These are phyloP conservation scores for Pogostemon cablin DNA, from an alignment of 257 asterid species.

Conservation along the genomic window DNA sequence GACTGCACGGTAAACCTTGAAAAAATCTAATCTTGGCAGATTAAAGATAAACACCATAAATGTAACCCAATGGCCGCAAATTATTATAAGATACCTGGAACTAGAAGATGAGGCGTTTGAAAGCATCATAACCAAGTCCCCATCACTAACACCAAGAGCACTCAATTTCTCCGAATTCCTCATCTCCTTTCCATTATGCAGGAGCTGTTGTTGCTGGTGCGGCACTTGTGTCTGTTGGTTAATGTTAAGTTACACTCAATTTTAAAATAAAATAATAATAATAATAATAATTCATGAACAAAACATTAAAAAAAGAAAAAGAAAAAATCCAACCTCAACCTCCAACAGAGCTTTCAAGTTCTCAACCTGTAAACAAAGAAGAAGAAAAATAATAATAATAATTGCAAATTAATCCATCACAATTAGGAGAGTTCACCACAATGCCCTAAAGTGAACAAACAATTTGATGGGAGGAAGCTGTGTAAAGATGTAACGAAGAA, in stretches of 20 bases:
- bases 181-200: constrained; percentile 81
- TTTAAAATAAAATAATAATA: constrained; percentile 15
- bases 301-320: background rate
- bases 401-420: background rate
- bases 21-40: background rate
- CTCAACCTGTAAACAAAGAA: constrained; percentile 67
- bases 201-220: constrained; percentile 84
- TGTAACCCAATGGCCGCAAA: background rate
- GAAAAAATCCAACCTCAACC: constrained; percentile 72
- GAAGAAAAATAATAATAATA: constrained; percentile 6
- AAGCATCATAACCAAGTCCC: constrained; percentile 95
- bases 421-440: background rate
- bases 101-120: constrained; percentile 47
- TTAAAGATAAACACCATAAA: background rate
- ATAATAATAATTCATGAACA: background rate
- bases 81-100: constrained; percentile 52
- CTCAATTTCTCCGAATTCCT: constrained; percentile 76
- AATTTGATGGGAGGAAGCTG: background rate
- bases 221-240: constrained; percentile 74
- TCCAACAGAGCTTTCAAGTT: constrained; percentile 94
- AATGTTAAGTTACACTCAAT: constrained; percentile 29
- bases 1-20: constrained; percentile 2
- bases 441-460: background rate
- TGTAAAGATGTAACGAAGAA: constrained; percentile 5
- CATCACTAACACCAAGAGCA: constrained; percentile 72